Conservation (phyloP, 257 asterid species). For the Perilla frutescens region DNA sequence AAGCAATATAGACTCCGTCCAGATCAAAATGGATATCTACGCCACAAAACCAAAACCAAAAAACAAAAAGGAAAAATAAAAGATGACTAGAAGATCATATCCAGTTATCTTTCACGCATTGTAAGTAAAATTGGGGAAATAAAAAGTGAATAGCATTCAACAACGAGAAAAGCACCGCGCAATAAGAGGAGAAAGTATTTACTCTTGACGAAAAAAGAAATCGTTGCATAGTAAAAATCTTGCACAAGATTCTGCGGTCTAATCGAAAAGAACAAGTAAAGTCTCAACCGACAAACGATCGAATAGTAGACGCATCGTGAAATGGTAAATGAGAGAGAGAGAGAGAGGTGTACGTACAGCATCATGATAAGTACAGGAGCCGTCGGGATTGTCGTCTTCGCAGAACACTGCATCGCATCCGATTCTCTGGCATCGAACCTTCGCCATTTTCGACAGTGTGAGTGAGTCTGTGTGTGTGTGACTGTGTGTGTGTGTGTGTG, state of each 20-base stretch:
- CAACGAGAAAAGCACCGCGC: slow-evolving; percentile 18
- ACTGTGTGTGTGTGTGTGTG: too few species aligned
- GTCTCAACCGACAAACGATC: slow-evolving; percentile 21
- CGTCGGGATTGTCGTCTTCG: slow-evolving; percentile 70
- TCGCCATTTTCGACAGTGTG: slow-evolving; percentile 54
- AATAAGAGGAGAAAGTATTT: background rate
- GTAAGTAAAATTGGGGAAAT: too few species aligned
- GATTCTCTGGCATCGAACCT: slow-evolving; percentile 85
- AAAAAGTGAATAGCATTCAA: background rate
- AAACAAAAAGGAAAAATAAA: background rate
- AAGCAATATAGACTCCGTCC: background rate
- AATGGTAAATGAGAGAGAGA: slow-evolving; percentile 24
- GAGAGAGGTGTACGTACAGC: slow-evolving; percentile 54
- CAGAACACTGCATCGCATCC: slow-evolving; percentile 79
- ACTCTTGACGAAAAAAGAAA: slow-evolving; percentile 3
- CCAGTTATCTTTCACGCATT: background rate
- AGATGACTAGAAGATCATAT: background rate
- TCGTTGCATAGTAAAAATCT: background rate
- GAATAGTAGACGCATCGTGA: slow-evolving; percentile 46
- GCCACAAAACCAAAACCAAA: background rate
- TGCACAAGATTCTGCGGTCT: slow-evolving; percentile 8
- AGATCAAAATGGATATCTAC: background rate
- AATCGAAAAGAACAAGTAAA: background rate
- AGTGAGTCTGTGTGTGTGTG: background rate
- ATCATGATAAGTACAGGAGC: slow-evolving; percentile 72